Evolutionary conservation across 73 alveolate genomes (phyloP), one percentile per base, ranked within the genome.

Genomic region (Paramecium biaurelia): DNA sequence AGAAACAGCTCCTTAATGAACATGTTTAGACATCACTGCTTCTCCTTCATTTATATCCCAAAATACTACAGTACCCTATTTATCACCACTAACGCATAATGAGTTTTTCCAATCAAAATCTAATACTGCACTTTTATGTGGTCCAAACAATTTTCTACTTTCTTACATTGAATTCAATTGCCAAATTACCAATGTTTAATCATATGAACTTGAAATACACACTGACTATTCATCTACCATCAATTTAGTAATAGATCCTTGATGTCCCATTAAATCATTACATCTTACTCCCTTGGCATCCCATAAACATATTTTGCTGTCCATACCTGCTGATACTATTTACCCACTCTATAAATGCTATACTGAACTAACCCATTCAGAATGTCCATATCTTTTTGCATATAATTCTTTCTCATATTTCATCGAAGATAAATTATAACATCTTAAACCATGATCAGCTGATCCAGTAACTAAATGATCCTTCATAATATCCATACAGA

Each of bases 261-360:
- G 34, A 70, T 89, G 94, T n/a, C 98, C 99, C 14, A 96, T 74
- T 68, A 96, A 86, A 38, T 95, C 95, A 85, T 96, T 92, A 92
- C 99, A 97, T 93, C 93, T 95, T 5, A 97, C 98, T 23, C 97
- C 98, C 30, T 94, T 88, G 1, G 97, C 96, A 57, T 98, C 99
- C 99, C 99, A 98, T 14, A 96, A 92, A 92, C 99, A 97, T 41
- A 98, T 93, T 26, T 92, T 85, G 20, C 97, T 94, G 88, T 98
- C 99, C 99, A 98, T 98, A n/a, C 99, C 99, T 35, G 99, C 99
- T 70, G 98, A 92, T 10, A 96, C 95, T 21, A 98, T 96, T 89
- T 98, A 70, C 1, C 99, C 97, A 84, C 96, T 98, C 5, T 96
- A 90, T 9, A 95, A 92, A 85, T 96, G 96, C 53, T 96, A 96